phyloP scores from a whole-genome alignment of 1,139 yeast species.

The Pichia norvegensis region DNA sequence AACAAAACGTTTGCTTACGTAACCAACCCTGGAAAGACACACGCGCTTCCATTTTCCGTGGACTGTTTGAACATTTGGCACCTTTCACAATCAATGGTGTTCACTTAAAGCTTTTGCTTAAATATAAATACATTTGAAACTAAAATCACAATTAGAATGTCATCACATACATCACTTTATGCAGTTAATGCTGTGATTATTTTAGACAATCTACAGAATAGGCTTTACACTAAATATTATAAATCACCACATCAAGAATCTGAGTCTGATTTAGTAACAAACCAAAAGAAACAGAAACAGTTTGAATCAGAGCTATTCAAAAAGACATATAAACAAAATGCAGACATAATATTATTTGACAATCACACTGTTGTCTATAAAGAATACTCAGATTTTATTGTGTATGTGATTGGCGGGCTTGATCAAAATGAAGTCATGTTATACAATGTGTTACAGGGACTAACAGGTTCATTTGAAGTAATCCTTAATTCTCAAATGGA shows the following conservation, averaged over 20 bases:
- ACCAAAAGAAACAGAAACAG: conserved; percentile 53
- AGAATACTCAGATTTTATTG: conserved; percentile 65
- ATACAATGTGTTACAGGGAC: conserved; percentile 68
- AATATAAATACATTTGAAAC: too few species aligned
- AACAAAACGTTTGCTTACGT: background rate
- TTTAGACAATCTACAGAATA: conserved; percentile 72
- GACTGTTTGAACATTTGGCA: too few species aligned
- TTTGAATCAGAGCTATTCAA: conserved; percentile 68
- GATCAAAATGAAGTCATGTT: conserved; percentile 84
- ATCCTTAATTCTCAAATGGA: conserved; percentile 71
- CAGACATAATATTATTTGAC: conserved; percentile 76
- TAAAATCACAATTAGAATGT: conserved; percentile 28
- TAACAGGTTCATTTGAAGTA: conserved; percentile 74
- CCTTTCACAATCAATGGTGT: background rate
- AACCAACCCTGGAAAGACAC: background rate
- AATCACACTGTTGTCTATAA: conserved; percentile 75
- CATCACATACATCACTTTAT: conserved; percentile 62
- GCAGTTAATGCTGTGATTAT: conserved; percentile 70
- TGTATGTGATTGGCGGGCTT: conserved; percentile 62
- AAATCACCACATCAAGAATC: conserved; percentile 45
- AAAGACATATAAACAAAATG: conserved; percentile 72
- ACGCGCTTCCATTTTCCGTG: background rate
- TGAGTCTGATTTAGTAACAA: conserved; percentile 25
- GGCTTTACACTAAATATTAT: conserved; percentile 83
- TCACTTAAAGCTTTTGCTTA: background rate